Conservation (phyloP, 1,139 yeast genomes). For the Hyphopichia fennica region DNA sequence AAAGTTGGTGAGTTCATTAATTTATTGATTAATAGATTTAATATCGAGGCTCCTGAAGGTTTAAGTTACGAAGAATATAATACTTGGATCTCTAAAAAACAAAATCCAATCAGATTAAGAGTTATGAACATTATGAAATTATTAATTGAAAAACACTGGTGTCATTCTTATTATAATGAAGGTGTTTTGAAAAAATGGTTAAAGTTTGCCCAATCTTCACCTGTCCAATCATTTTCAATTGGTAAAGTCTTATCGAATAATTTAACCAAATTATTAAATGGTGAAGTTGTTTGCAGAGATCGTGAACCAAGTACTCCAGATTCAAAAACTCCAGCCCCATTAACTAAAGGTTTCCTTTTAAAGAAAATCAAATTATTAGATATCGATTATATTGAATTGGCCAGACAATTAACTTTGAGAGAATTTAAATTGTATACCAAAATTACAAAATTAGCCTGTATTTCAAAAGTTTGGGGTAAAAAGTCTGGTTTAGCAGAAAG, state of each 20-base stretch:
- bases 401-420: conserved; percentile 79
- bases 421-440: conserved; percentile 70
- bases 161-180: conserved; percentile 57
- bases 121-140: conserved; percentile 71
- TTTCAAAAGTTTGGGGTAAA: conserved; percentile 78
- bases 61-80: conserved; percentile 80
- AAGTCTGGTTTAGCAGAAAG: conserved; percentile 60
- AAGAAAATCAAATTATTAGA: conserved; percentile 56
- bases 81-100: conserved; percentile 76
- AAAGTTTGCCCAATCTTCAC: conserved; percentile 53
- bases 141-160: conserved; percentile 79
- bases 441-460: conserved; percentile 72
- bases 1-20: conserved; percentile 65
- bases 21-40: conserved; percentile 63
- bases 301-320: conserved; percentile 30
- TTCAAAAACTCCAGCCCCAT: conserved; percentile 43
- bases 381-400: conserved; percentile 74
- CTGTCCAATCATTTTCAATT: conserved; percentile 42
- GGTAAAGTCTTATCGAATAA: conserved; percentile 28
- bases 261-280: conserved; percentile 27
- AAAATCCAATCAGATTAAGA: conserved; percentile 62
- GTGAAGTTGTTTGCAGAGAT: conserved; percentile 32
- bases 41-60: conserved; percentile 84
- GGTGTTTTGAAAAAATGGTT: conserved; percentile 52
- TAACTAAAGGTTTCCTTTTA: conserved; percentile 34